Evolutionary conservation across 2,329 filamentous ascomycete genomes (phyloP).

Genomic region (Ceratocystis diversiconidia): DNA sequence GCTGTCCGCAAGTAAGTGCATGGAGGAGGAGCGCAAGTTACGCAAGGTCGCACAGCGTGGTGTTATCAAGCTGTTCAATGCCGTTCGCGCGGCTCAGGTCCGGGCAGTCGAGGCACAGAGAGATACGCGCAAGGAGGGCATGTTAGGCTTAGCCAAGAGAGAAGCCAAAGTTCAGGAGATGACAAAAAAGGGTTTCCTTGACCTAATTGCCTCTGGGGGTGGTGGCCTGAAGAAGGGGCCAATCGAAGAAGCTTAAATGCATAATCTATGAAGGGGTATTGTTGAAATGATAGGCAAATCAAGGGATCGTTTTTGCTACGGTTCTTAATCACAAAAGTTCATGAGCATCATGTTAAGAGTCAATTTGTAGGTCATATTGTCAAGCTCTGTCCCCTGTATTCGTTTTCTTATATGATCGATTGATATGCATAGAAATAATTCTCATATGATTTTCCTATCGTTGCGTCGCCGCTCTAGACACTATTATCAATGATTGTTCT

Average conservation of each 20-base stretch:
- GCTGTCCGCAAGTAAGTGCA: slow-evolving; percentile 32
- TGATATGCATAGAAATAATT: slow-evolving; percentile 2
- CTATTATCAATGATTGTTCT: not conserved
- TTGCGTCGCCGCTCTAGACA: too few relatives aligned
- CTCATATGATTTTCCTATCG: not conserved
- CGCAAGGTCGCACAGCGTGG: slow-evolving; percentile 82
- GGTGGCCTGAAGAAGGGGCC: slow-evolving; percentile 44
- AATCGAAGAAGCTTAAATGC: slow-evolving; percentile 41
- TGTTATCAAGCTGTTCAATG: slow-evolving; percentile 94
- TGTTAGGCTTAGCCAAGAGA: slow-evolving; percentile 64
- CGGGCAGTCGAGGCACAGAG: slow-evolving; percentile 66
- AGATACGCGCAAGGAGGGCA: slow-evolving; percentile 52
- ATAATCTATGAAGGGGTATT: not conserved
- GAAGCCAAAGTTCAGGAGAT: slow-evolving; percentile 89
- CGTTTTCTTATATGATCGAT: slow-evolving; percentile 1
- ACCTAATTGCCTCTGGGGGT: slow-evolving; percentile 61
- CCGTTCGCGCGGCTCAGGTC: slow-evolving; percentile 81
- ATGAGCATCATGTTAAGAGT: not conserved
- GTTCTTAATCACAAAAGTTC: slow-evolving; percentile 8
- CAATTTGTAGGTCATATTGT: not conserved
- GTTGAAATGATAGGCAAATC: not conserved
- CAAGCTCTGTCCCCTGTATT: not conserved
- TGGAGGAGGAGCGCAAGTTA: slow-evolving; percentile 57
- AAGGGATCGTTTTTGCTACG: not conserved
- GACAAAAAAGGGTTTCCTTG: slow-evolving; percentile 91